phyloP scores from a whole-genome alignment of 371 early-diverging fungal species.

The Haplosporangium sp. region DNA sequence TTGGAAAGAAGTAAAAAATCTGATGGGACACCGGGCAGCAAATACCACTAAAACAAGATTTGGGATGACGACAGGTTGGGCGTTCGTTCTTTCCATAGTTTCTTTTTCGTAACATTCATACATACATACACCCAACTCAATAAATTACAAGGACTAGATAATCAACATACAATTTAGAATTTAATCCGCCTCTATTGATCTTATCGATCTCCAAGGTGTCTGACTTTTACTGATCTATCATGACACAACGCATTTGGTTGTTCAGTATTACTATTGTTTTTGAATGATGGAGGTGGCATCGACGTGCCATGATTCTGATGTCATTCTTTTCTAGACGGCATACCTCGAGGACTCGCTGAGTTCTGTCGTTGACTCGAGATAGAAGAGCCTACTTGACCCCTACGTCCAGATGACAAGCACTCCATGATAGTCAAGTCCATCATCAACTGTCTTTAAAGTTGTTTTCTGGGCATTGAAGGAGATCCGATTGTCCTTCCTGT shows the following conservation, averaged over 20 bases:
- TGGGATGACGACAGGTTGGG: neutral
- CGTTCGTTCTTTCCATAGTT: neutral
- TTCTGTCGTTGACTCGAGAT: neutral
- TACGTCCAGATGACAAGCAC: neutral
- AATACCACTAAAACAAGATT: neutral
- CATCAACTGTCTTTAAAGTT: neutral
- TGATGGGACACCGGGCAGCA: neutral
- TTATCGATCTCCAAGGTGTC: neutral
- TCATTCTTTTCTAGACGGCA: neutral
- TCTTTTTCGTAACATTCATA: neutral
- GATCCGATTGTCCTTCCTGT: neutral
- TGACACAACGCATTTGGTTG: neutral
- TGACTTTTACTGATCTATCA: neutral
- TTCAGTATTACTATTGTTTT: neutral
- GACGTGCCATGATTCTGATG: neutral
- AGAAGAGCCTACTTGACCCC: neutral
- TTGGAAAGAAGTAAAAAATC: conserved; percentile 57
- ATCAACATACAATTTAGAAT: neutral
- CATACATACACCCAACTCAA: neutral
- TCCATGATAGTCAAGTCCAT: neutral
- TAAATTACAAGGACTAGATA: neutral
- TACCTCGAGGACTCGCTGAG: neutral
- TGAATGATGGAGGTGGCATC: neutral
- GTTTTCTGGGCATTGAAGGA: neutral
- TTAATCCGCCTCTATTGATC: neutral